Base-by-base conservation (phyloP, 2,329 filamentous ascomycete species). In the Triangularia setosa region DNA sequence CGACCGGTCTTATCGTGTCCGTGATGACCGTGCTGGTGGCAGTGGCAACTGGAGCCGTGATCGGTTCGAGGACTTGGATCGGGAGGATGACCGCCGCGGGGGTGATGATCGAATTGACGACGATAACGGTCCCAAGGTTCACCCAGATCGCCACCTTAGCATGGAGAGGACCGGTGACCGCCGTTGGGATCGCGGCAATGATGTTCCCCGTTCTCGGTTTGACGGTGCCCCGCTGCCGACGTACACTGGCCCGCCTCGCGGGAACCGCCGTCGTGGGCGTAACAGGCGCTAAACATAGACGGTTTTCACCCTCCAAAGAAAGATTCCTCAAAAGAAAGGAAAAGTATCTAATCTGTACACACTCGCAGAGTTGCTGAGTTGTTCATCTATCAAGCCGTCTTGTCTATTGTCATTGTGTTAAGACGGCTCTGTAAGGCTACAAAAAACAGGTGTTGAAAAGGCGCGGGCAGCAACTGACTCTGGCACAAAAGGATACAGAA, bases 141-240 rank as follows among this genome's bases (percentile, higher is more conserved):
- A 44, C 12, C 40, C 40, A 7, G 40, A 48, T 40, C 30, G 30
- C 12, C 35, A 56, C 30, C 35, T 33, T 61, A 54, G 60, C 21
- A 8, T 33, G 21, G 24, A 35, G 33, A 27, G 61, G 9, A 56
- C 40, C n/a, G 64, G 58, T 25, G 53, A 58, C 14, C 56, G 54
- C 9, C 18, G 58, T 7, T 21, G 40, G n/a, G 55, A 40, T 1
- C 55, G 62, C 27, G 62, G 60, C 11, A 59, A 64, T 33, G 65
- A 69, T 21, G 64, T 65, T 4, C 70, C 69, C 1, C 65, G 70
- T 16, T 72, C 70, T 1, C 64, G 70, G 2, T 64, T 72, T 25
- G 65, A 71, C 58, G 70, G 70, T 18, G 69, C 67, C 21, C 69
- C 68, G 5, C 65, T 72, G 14, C 70, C 70, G 11, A 72, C 70